Conservation (phyloP, 1,284 basidiomycete genomes). For the Caloboletus firmus region DNA sequence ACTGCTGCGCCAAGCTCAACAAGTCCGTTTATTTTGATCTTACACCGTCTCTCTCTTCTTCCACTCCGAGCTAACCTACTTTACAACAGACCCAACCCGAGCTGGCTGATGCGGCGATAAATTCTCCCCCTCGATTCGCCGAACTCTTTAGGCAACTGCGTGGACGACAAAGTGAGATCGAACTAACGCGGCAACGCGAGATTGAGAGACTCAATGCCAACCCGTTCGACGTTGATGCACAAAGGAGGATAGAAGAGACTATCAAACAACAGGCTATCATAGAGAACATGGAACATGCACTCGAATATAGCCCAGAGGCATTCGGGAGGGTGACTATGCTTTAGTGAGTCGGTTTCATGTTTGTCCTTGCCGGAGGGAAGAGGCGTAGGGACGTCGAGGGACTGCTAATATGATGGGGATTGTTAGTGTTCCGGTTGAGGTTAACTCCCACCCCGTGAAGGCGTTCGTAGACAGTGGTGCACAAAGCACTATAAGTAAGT, state of each 20-base stretch:
- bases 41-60: no score
- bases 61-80: background rate
- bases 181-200: slow-evolving; percentile 60
- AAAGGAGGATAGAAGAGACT: slow-evolving; percentile 90
- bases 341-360: slow-evolving; percentile 58
- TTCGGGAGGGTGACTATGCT: slow-evolving; percentile 98
- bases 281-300: slow-evolving; percentile 90
- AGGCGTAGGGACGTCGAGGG: background rate
- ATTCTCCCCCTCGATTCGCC: slow-evolving; percentile 71
- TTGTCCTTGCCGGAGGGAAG: background rate
- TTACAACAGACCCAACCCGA: slow-evolving; percentile 77
- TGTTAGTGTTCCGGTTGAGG: slow-evolving; percentile 77
- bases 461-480: slow-evolving; percentile 99
- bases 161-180: slow-evolving; percentile 53
- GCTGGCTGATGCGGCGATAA: slow-evolving; percentile 68
- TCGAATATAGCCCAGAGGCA: slow-evolving; percentile 90
- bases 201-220: slow-evolving; percentile 75
- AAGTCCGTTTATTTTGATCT: slow-evolving; percentile 44
- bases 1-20: slow-evolving; percentile 74
- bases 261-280: slow-evolving; percentile 88
- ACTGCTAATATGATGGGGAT: slow-evolving; percentile 15
- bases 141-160: slow-evolving; percentile 69
- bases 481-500: slow-evolving; percentile 92
- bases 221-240: slow-evolving; percentile 90
- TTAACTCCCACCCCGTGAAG: slow-evolving; percentile 88